A percentile compares a stretch with the other conserved stretches of the same genome.
These are phyloP conservation scores for Neurospora terricola DNA, from an alignment of 495 filamentous ascomycete species.

Conservation along the genomic window DNA sequence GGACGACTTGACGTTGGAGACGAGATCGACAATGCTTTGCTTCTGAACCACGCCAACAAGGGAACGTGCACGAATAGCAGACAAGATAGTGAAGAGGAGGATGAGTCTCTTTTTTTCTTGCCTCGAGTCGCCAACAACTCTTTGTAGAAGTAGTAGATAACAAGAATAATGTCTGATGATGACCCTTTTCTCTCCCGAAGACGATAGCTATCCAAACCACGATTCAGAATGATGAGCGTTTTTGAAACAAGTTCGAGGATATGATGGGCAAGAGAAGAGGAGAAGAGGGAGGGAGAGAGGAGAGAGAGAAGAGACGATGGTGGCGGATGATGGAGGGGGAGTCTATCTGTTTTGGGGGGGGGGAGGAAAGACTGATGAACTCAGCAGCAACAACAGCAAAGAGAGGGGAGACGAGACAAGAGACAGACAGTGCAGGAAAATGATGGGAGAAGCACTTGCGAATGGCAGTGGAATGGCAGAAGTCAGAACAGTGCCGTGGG, in stretches of 20 bases:
- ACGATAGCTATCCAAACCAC: background rate
- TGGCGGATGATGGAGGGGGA: background rate
- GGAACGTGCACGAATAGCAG: background rate
- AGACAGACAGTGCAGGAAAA: background rate
- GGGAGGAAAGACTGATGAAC: no score
- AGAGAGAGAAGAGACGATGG: slow-evolving; percentile 6
- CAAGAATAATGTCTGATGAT: background rate
- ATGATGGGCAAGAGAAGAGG: background rate
- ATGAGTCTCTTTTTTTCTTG: background rate
- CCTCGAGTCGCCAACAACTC: background rate
- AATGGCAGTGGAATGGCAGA: background rate
- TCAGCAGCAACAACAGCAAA: background rate
- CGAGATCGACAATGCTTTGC: background rate
- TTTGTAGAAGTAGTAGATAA: background rate
- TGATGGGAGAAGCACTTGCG: background rate
- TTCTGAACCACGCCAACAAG: background rate
- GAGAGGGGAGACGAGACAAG: background rate
- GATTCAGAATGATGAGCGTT: background rate
- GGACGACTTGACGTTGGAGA: background rate
- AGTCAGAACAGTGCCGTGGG: background rate
- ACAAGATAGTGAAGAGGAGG: slow-evolving; percentile 1
- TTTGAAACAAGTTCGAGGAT: background rate
- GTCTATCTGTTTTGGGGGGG: background rate
- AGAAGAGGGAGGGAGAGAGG: background rate
- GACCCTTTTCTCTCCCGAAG: background rate